Percentiles rank a stretch among this genome's conserved stretches.
Evolutionary conservation across 371 early-diverging fungal genomes (phyloP).

Genomic region (Batkoa obscura): DNA sequence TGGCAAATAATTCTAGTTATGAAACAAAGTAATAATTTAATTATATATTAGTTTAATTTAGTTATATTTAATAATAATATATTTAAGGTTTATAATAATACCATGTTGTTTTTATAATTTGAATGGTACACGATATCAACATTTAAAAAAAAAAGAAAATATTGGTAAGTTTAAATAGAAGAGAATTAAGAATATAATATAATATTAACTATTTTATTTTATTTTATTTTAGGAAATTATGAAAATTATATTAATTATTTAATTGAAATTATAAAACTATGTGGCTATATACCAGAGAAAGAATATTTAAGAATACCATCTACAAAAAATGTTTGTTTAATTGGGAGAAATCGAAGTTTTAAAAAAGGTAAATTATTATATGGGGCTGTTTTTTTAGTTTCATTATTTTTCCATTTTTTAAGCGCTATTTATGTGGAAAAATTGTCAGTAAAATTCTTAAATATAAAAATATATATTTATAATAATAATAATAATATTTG

Average conservation of each 20-base stretch:
- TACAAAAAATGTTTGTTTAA: conserved; percentile 39
- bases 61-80: not conserved
- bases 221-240: not conserved
- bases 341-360: no score
- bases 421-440: no score
- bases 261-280: conserved; percentile 22
- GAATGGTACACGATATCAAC: conserved; percentile 33
- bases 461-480: no score
- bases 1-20: conserved; percentile 38
- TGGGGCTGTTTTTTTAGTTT: no score
- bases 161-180: conserved; percentile 19
- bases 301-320: conserved; percentile 71
- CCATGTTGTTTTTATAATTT: conserved; percentile 69
- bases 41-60: conserved; percentile 5
- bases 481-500: no score
- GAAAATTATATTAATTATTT: conserved; percentile 48
- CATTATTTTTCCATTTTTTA: no score
- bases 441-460: no score
- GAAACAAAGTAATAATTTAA: conserved; percentile 24
- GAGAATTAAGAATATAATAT: no score
- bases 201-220: no score
- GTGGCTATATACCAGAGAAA: conserved; percentile 39
- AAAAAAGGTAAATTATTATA: no score
- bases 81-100: conserved; percentile 41
- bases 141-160: not conserved